Conservation (phyloP, 2,329 filamentous ascomycete genomes). For the Cordyceps tenuipes region DNA sequence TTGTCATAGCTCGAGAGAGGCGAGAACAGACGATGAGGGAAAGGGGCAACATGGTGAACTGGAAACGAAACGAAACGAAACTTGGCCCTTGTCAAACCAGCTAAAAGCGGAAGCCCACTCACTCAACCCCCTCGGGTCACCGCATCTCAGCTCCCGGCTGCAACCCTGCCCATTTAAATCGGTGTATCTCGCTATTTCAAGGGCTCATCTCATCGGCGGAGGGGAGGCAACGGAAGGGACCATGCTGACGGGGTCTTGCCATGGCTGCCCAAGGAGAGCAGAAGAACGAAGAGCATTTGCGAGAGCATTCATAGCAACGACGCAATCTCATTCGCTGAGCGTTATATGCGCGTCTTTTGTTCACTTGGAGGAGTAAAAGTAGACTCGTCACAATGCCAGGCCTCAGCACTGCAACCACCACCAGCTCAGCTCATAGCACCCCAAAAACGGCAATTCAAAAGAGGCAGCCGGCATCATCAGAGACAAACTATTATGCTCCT, state of each 20-base stretch:
- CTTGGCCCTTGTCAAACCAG: neutral
- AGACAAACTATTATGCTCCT: neutral
- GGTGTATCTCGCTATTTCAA: neutral
- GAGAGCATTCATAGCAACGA: neutral
- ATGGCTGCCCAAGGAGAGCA: neutral
- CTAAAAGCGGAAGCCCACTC: neutral
- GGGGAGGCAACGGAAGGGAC: neutral
- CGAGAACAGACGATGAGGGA: neutral
- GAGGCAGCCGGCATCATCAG: neutral
- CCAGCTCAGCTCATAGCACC: neutral
- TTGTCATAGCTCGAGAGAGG: neutral
- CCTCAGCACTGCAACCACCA: neutral
- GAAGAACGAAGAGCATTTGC: neutral
- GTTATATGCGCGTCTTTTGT: neutral
- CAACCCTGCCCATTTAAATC: neutral
- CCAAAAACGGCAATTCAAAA: neutral
- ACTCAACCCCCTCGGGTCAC: neutral
- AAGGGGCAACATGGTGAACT: neutral
- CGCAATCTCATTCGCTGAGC: neutral
- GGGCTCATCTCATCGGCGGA: neutral
- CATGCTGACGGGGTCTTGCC: neutral
- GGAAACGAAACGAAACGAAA: too few species aligned
- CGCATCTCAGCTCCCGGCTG: constrained; percentile 1
- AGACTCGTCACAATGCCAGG: neutral
- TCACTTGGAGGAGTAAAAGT: neutral